Base-by-base conservation (phyloP, 106 monocot species). In the Amphibolis antarctica region DNA sequence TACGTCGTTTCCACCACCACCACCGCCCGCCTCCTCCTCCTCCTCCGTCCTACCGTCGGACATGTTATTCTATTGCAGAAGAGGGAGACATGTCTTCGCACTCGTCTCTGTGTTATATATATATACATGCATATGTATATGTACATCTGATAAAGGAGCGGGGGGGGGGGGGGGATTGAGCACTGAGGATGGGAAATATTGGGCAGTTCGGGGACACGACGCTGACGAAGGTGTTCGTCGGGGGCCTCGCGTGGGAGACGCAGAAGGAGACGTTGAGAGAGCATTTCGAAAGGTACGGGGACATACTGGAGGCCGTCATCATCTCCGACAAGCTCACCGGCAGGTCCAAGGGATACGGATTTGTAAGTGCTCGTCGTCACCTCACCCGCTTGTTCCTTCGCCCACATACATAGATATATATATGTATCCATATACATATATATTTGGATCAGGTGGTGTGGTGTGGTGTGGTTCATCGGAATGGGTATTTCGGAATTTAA, bases 161-260 rank as follows among this genome's bases (percentile, higher is more conserved):
- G 28, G 13, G 4, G 17, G 11, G 5, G 30, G 18, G 13, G 29
- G 13, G 1, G 29, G 59, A 29, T 12, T 10, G 19, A 5, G 19
- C 10, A 42, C 28, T 26, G 22, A 10, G 18, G 19, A 60, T 60
- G 46, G 63, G 46, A 45, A 63, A 47, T 46, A 63, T 63, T 45
- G 63, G 63, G 15, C 68, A 69, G 68, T 46, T 60, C 29, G 69
- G 69, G 4, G 69, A 69, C 60, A 69, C 69, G 14, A 60, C 48
- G 51, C 27, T 59, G 66, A 71, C 70, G 21, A 77, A 77, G 71
- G 59, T 77, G 66, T 77, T 77, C 46, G 76, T 77, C 23, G 70
- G 76, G 17, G 71, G 76, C 23, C 65, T 77, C 11, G 65, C 58
- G 42, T 74, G 73, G 73, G 66, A 74, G 66, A 59, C 73, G 49